Evolutionary conservation across 2,329 filamentous ascomycete genomes (phyloP), one percentile per base, ranked within the genome.

Genomic region (Venturia aucupariae): DNA sequence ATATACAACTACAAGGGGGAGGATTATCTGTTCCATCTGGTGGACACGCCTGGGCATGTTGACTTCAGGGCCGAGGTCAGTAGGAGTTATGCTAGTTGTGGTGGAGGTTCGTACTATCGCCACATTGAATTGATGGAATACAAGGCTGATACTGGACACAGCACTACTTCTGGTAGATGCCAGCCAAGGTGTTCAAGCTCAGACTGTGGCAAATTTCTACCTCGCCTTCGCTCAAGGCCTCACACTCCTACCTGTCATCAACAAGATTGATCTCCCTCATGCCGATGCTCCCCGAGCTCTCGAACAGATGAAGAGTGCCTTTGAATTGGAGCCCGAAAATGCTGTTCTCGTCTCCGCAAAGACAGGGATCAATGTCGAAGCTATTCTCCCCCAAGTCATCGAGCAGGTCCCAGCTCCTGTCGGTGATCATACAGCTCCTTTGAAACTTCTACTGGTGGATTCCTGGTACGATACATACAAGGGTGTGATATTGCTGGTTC

Each of bases 191-290:
- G 87, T 99, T 2, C 94, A 99, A 78, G 94, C 94, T 5, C 94
- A 99, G 80, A 99, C 94, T 0, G 94, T 99, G 10, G 94, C 94
- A 67, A 99, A 99, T 76, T 99, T 99, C 78, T 97, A 97, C 74
- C 85, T 97, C 30, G 94, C 94, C 8, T 99, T 99, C 76, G 87
- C 93, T 1, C 91, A 97, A 75, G 90, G 91, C 19, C 79, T 99
- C 62, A 83, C 86, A 27, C 83, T 99, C 67, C 86, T 99, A 3
- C 94, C 94, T 0, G 90, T 99, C 30, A 84, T 99, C 71, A 99
- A 99, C 80, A 99, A 99, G 80, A 89, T 99, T 63, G 94, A 99
- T 74, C 84, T 99, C 71, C 87, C 89, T 0, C 90, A 92, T 13
- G 91, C 94, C 7, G 94, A 99, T 72, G 83, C 92, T n/a, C 84